Conservation (phyloP, 768 basidiomycete species). For the Scleroderma bovista region DNA sequence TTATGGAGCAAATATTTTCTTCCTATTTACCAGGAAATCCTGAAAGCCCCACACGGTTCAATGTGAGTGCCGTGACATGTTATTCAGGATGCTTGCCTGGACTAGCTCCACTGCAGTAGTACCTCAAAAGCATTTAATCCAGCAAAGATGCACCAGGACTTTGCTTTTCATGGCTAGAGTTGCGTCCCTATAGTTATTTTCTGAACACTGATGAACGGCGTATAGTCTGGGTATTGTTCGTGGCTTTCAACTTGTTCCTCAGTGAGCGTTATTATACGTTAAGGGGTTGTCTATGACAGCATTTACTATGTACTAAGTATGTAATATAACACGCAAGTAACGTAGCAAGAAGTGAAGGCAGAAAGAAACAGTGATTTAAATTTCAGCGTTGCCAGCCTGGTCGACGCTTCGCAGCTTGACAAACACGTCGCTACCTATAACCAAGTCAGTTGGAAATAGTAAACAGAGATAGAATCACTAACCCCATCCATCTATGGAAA, state of each 20-base stretch:
- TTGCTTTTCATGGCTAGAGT: conserved; percentile 27
- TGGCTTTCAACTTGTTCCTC: too few species aligned
- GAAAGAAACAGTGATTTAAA: conserved; percentile 25
- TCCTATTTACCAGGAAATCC: conserved; percentile 5
- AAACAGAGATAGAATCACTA: conserved; percentile 11
- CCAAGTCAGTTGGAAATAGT: not conserved
- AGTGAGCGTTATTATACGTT: too few species aligned
- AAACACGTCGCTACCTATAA: conserved; percentile 45
- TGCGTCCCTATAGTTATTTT: not conserved
- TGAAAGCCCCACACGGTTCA: not conserved
- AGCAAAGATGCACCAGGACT: conserved; percentile 26
- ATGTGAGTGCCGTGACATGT: not conserved
- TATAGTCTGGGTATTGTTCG: too few species aligned
- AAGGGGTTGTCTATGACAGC: too few species aligned
- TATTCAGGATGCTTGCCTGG: not conserved
- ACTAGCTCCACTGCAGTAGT: not conserved
- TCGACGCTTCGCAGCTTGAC: conserved; percentile 51
- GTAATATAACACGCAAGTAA: not conserved
- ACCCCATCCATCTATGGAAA: conserved; percentile 84
- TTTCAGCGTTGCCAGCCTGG: conserved; percentile 46
- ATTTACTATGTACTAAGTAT: too few species aligned
- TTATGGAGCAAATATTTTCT: conserved; percentile 17
- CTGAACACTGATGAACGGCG: too few species aligned
- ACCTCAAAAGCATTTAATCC: conserved; percentile 13
- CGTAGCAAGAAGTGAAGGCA: not conserved